Evolutionary conservation across 768 basidiomycete species (phyloP).

Genomic region (Lactarius psammicola): DNA sequence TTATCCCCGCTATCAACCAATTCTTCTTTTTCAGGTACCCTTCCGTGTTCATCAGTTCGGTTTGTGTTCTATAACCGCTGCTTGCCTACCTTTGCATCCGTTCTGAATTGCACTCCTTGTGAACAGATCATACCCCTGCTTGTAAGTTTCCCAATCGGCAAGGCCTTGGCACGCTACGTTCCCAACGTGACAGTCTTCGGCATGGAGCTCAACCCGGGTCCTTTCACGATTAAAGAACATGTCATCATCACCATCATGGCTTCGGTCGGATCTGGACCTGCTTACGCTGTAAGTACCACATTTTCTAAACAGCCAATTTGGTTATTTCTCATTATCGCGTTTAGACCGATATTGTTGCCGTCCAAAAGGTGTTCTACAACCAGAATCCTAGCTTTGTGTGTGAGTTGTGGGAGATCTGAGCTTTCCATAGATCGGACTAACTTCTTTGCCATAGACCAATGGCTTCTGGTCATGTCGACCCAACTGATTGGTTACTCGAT

Average conservation of each 20-base stretch:
- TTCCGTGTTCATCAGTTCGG: slow-evolving; percentile 32
- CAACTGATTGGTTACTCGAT: slow-evolving; percentile 44
- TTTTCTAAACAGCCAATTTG: background rate
- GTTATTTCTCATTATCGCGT: background rate
- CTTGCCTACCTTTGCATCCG: background rate
- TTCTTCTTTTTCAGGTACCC: slow-evolving; percentile 75
- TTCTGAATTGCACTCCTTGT: background rate
- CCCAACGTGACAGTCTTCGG: slow-evolving; percentile 56
- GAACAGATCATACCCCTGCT: slow-evolving; percentile 58
- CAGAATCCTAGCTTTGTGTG: slow-evolving; percentile 41
- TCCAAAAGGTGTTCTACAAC: slow-evolving; percentile 47
- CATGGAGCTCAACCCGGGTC: slow-evolving; percentile 58
- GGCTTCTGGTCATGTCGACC: slow-evolving; percentile 43
- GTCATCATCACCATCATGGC: slow-evolving; percentile 49
- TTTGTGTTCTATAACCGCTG: background rate
- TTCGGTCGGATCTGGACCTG: slow-evolving; percentile 36
- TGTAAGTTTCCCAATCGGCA: slow-evolving; percentile 63
- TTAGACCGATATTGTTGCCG: slow-evolving; percentile 45
- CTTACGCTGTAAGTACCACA: slow-evolving; percentile 34
- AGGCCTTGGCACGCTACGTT: slow-evolving; percentile 52
- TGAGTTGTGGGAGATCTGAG: background rate
- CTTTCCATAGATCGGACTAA: background rate
- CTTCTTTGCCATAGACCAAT: slow-evolving; percentile 31
- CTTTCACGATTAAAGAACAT: slow-evolving; percentile 74
- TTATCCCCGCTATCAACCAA: slow-evolving; percentile 72